These are phyloP conservation scores for Cucumis sativus DNA, from an alignment of 306 rosid species.

Conservation along the genomic window Cucumber_9930_V3 NC_026660.2:14834001-14834500, in stretches of 20 bases:
- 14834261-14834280: neutral
- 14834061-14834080: neutral
- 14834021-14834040: conserved; percentile 15
- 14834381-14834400: no score
- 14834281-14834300: neutral
- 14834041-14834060: conserved; percentile 5
- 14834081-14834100: neutral
- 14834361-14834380: no score
- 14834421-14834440: no score
- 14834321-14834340: neutral
- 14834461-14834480: no score
- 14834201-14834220: neutral
- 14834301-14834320: neutral
- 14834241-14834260: neutral
- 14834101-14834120: neutral
- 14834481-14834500: no score
- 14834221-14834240: neutral
- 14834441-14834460: no score
- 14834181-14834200: neutral
- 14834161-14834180: neutral
- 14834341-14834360: neutral
- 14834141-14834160: neutral
- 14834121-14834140: neutral
- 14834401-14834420: no score
- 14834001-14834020: conserved; percentile 27